Conservation (phyloP, 768 basidiomycete genomes). For the Russula virescens region DNA sequence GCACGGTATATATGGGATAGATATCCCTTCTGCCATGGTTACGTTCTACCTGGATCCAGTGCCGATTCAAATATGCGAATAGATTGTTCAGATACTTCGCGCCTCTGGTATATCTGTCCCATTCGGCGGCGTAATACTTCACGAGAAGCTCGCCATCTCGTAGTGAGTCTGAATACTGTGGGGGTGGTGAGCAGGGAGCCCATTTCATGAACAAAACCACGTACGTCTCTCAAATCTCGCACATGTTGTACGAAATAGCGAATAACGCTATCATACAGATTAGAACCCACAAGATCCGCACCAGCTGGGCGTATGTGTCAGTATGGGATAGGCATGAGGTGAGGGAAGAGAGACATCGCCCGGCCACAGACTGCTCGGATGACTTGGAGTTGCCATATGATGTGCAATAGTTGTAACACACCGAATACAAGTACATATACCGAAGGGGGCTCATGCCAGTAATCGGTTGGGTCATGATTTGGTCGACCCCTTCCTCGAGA, state of each 20-base stretch:
- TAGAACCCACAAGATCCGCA: constrained; percentile 94
- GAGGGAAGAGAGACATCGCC: constrained; percentile 43
- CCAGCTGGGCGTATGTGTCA: constrained; percentile 48
- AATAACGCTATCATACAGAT: too few species aligned
- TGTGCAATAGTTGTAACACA: too few species aligned
- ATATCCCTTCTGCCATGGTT: constrained; percentile 96
- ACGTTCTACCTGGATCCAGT: constrained; percentile 98
- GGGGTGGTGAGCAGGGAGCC: neutral
- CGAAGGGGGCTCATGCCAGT: too few species aligned
- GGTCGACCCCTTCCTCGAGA: too few species aligned
- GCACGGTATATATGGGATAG: constrained; percentile 94
- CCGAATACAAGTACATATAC: too few species aligned
- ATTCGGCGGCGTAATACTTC: constrained; percentile 91
- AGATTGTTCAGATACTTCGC: constrained; percentile 96
- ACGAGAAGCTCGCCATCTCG: constrained; percentile 86
- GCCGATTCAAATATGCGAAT: constrained; percentile 96
- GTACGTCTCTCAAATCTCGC: too few species aligned
- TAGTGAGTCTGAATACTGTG: constrained; percentile 68
- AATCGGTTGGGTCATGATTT: too few species aligned
- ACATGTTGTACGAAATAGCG: constrained; percentile 82
- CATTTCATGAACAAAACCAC: constrained; percentile 33
- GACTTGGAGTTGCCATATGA: constrained; percentile 47
- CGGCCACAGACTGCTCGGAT: constrained; percentile 37
- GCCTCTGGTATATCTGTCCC: constrained; percentile 97
- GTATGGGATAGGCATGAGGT: neutral